phyloP scores from a whole-genome alignment of 257 asterid species.

The Petunia axillaris region DNA sequence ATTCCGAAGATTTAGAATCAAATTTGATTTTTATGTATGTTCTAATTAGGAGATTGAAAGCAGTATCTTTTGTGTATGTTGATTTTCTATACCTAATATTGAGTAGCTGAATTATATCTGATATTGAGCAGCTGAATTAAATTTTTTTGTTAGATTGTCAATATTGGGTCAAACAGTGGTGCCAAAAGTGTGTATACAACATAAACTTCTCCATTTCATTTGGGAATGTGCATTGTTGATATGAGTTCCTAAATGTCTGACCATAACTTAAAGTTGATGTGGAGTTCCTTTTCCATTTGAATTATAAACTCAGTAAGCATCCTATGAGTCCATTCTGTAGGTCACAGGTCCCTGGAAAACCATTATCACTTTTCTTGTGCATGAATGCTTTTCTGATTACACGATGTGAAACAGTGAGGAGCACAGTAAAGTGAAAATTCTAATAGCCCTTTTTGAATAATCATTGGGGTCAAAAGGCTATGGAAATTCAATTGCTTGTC shows the following conservation, averaged over 20 bases:
- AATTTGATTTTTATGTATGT: not conserved
- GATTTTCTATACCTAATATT: not conserved
- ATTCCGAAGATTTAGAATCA: not conserved
- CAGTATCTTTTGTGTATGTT: not conserved
- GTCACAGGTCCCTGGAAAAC: not conserved
- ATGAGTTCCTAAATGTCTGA: not conserved
- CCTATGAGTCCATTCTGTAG: not conserved
- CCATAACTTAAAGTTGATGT: not conserved
- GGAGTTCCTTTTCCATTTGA: not conserved
- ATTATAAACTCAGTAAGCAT: not conserved
- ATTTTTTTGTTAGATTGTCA: not conserved
- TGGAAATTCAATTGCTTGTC: not conserved
- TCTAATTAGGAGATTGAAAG: not conserved
- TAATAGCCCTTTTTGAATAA: not conserved
- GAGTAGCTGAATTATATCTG: not conserved
- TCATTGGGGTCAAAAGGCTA: not conserved
- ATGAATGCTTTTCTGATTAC: not conserved
- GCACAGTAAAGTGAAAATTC: not conserved
- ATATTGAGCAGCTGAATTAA: not conserved
- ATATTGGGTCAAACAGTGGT: not conserved
- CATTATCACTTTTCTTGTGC: not conserved
- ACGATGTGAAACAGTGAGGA: not conserved
- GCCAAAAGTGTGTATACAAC: not conserved
- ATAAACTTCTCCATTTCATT: not conserved
- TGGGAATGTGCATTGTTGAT: not conserved